Conservation (phyloP, 306 rosid species). For the Dicorynia guianensis region DNA sequence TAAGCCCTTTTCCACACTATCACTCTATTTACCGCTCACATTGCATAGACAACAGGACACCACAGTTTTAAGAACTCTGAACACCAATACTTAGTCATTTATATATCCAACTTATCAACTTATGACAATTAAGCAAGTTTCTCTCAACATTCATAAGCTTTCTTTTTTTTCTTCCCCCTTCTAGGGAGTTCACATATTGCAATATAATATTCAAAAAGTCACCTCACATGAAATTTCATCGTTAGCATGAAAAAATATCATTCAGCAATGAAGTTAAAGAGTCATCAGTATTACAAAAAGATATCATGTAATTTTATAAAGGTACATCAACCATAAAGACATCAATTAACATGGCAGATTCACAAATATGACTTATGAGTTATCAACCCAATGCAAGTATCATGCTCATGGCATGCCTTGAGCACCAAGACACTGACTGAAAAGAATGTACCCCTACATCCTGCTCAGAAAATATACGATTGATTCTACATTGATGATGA, state of each 20-base stretch:
- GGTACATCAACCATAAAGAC: neutral
- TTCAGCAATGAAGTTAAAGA: slow-evolving; percentile 6
- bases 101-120: too few relatives aligned
- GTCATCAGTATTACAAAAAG: neutral
- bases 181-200: neutral
- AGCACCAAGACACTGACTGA: slow-evolving; percentile 3
- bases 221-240: neutral
- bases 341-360: neutral
- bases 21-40: too few relatives aligned
- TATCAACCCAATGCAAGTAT: slow-evolving; percentile 21
- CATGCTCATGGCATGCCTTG: slow-evolving; percentile 12
- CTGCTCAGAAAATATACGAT: too few relatives aligned
- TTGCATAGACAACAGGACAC: too few relatives aligned
- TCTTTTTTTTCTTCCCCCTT: too few relatives aligned
- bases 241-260: neutral
- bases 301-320: neutral
- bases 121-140: too few relatives aligned
- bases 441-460: neutral
- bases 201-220: slow-evolving; percentile 1
- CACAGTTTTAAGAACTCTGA: too few relatives aligned
- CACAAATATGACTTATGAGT: neutral
- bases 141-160: too few relatives aligned
- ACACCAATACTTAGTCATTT: too few relatives aligned
- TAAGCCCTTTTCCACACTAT: too few relatives aligned
- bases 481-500: too few relatives aligned